A percentile compares a stretch with the other conserved stretches of the same genome.
phyloP scores from a whole-genome alignment of 257 asterid genomes.

The Nicotiana sylvestris region DNA sequence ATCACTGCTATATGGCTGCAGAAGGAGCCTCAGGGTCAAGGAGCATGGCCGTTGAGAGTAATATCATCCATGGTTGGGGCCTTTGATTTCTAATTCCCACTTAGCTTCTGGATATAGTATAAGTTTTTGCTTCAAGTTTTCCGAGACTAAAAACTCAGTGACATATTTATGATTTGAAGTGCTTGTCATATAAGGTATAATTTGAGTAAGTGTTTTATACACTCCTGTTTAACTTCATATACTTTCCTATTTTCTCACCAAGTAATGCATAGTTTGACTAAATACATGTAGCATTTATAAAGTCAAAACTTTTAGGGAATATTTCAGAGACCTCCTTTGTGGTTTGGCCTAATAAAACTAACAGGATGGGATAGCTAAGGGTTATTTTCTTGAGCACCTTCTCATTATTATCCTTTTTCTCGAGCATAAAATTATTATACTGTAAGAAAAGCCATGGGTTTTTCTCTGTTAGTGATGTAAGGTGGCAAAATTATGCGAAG shows the following conservation, averaged over 20 bases:
- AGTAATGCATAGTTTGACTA: neutral
- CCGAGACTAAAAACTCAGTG: neutral
- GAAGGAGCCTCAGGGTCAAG: conserved; percentile 59
- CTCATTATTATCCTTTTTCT: too few relatives aligned
- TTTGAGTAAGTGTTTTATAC: neutral
- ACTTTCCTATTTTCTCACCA: neutral
- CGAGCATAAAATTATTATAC: too few relatives aligned
- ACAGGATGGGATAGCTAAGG: too few relatives aligned
- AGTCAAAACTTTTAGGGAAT: too few relatives aligned
- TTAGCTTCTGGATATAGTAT: neutral
- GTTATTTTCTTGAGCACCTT: too few relatives aligned
- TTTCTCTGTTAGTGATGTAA: too few relatives aligned
- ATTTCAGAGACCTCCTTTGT: too few relatives aligned
- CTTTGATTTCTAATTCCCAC: conserved; percentile 28
- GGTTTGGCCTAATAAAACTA: too few relatives aligned
- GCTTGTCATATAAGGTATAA: neutral
- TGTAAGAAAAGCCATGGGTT: too few relatives aligned
- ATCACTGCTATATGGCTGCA: conserved; percentile 46
- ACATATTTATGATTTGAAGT: conserved; percentile 1
- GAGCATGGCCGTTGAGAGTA: conserved; percentile 51
- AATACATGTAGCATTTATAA: neutral
- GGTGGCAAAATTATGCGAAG: too few relatives aligned
- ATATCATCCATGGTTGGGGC: conserved; percentile 62
- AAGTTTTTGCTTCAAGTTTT: neutral
- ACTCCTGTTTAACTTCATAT: neutral